These are phyloP conservation scores for Paraconiothyrium brasiliense DNA, from an alignment of 2,329 filamentous ascomycete genomes.

Conservation along the genomic window DNA sequence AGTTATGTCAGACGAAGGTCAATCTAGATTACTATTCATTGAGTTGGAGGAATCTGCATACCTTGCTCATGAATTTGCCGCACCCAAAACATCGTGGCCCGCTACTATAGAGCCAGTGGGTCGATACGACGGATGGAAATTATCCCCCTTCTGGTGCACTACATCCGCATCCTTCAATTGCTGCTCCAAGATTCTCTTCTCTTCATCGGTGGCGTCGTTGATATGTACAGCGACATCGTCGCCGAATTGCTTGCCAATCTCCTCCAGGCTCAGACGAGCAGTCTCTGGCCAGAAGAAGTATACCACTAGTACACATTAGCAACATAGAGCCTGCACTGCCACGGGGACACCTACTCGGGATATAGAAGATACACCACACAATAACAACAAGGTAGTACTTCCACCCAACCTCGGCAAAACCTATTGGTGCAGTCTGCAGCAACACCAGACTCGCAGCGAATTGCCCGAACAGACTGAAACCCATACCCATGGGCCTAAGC, in stretches of 20 bases:
- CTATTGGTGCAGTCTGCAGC: conserved; percentile 51
- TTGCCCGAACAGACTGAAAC: conserved; percentile 59
- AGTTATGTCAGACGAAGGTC: no score
- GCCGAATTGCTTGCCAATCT: conserved; percentile 59
- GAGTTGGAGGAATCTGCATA: no score
- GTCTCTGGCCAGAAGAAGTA: conserved; percentile 54
- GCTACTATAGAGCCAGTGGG: no score
- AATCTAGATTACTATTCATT: no score
- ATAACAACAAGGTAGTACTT: conserved; percentile 43
- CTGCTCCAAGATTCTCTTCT: conserved; percentile 21
- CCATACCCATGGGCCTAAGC: conserved; percentile 62
- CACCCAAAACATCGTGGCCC: no score
- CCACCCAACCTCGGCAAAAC: conserved; percentile 55
- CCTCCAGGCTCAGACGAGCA: conserved; percentile 55
- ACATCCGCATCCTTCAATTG: no score
- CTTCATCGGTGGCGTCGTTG: conserved; percentile 22
- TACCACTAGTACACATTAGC: conserved; percentile 40
- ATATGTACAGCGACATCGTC: conserved; percentile 51
- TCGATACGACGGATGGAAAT: no score
- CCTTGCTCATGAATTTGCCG: no score
- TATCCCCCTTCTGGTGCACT: no score
- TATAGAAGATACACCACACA: conserved; percentile 16
- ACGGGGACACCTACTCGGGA: conserved; percentile 35
- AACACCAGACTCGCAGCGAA: conserved; percentile 51
- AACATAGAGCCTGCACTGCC: neutral